Conservation (phyloP, 768 basidiomycete species). For the Trametes cubensis region DNA sequence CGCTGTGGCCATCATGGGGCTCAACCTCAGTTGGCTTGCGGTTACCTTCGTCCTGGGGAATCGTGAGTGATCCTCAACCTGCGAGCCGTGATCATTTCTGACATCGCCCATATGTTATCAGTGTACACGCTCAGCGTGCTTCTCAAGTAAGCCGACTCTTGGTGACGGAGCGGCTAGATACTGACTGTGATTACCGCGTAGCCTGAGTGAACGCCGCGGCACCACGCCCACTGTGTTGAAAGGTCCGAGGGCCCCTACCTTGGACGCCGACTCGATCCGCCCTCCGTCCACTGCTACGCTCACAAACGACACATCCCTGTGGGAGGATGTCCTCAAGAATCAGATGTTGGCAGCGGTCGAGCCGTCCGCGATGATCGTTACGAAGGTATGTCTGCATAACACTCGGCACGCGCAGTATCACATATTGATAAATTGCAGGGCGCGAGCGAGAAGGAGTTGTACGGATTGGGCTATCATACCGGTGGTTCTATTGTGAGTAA, state of each 20-base stretch:
- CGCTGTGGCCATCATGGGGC: not conserved
- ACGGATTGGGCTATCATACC: not conserved
- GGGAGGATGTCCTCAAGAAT: constrained; percentile 8
- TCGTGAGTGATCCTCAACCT: not conserved
- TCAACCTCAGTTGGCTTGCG: constrained; percentile 10
- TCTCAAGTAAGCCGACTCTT: constrained; percentile 2
- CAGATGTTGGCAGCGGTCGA: not conserved
- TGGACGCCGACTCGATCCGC: not conserved
- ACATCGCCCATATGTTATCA: not conserved
- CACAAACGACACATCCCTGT: constrained; percentile 2
- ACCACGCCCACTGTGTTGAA: not conserved
- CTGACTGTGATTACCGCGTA: not conserved
- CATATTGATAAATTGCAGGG: not conserved
- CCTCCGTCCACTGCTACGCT: constrained; percentile 16
- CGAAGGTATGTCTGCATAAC: not conserved
- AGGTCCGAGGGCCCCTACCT: not conserved
- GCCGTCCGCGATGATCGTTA: not conserved
- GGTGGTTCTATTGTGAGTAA: not conserved
- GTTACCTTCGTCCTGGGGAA: constrained; percentile 17
- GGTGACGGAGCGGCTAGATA: not conserved
- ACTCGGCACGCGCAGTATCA: too few relatives aligned
- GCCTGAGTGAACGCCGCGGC: not conserved
- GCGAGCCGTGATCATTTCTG: not conserved
- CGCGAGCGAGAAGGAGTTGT: not conserved
- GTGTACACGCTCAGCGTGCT: constrained; percentile 23